Evolutionary conservation across 2,329 filamentous ascomycete genomes (phyloP), one percentile per base, ranked within the genome.

Genomic region (Pyrenophora graminea): DNA sequence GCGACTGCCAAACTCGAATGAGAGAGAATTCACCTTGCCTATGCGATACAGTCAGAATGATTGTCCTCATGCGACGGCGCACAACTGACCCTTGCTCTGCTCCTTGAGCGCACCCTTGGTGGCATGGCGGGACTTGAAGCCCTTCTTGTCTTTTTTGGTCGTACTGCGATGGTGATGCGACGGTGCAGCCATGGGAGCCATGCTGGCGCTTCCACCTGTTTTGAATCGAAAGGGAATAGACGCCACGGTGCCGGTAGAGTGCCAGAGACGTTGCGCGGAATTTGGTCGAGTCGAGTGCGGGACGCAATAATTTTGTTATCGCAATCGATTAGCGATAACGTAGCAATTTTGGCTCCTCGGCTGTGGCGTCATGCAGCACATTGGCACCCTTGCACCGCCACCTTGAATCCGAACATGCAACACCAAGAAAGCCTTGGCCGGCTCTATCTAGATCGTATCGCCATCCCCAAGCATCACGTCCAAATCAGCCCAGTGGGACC

Each of bases 81-180:
- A 21, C 23, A 31, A 44, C 63, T 33, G 65, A 91, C 90, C 92
- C 80, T 97, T 97, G 52, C 86, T 83, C 60, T 85, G 81, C 59
- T 96, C 90, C 72, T 94, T 91, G 69, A 97, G 75, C 51, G 90
- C 84, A 68, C 90, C 86, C 75, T 97, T 97, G 56, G 90, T 91
- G 34, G 92, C 85, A 79, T 96, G 92, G 72, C 87, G 87, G 51
- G 90, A 91, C 77, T 99, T 99, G 82, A 92, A 99, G 21, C 87
- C 74, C 80, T 99, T 99, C 77, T 96, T 86, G 61, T 83, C 78
- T 67, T 85, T 80, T 81, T 97, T 99, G 46, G 92, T 96, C 51
- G 92, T 97, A 69, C 90, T 90, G 73, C 93, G 85, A 76, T 99
- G 94, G 70, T 93, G 92, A 76, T 97, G 91, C 62, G 79, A 74